These are phyloP conservation scores for Aureobasidium sp. DNA, from an alignment of 2,329 filamentous ascomycete species.

Conservation along the genomic window DNA sequence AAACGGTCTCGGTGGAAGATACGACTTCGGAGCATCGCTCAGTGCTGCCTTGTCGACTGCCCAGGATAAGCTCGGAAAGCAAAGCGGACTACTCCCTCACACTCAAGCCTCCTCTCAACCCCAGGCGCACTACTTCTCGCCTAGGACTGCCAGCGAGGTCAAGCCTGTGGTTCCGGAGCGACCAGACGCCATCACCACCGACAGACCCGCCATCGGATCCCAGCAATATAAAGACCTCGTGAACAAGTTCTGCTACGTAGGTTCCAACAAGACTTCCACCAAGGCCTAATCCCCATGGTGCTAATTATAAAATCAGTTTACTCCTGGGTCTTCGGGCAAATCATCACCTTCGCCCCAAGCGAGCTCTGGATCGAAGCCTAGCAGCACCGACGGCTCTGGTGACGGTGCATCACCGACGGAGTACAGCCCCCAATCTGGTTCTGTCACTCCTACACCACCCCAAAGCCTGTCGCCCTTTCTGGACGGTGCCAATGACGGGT, in stretches of 20 bases:
- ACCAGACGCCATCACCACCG: slow-evolving; percentile 47
- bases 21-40: slow-evolving; percentile 92
- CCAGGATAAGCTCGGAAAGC: slow-evolving; percentile 53
- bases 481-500: slow-evolving; percentile 22
- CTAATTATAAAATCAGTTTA: slow-evolving; percentile 28
- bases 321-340: slow-evolving; percentile 14
- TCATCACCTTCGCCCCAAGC: slow-evolving; percentile 16
- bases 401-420: slow-evolving; percentile 10
- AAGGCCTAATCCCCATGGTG: slow-evolving; percentile 28
- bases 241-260: slow-evolving; percentile 99
- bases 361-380: neutral
- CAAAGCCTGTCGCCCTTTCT: slow-evolving; percentile 17
- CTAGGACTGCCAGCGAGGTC: slow-evolving; percentile 14
- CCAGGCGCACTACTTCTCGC: slow-evolving; percentile 14
- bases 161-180: slow-evolving; percentile 35
- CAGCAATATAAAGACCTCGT: slow-evolving; percentile 93
- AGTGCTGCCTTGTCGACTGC: slow-evolving; percentile 70
- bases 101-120: neutral
- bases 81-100: slow-evolving; percentile 37
- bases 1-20: slow-evolving; percentile 71
- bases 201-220: slow-evolving; percentile 66
- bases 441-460: slow-evolving; percentile 14
- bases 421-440: slow-evolving; percentile 13
- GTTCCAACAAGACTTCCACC: slow-evolving; percentile 44
- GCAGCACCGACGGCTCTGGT: slow-evolving; percentile 9